Evolutionary conservation across 106 monocot genomes (phyloP).

Genomic region (Vanilla planifolia): DNA sequence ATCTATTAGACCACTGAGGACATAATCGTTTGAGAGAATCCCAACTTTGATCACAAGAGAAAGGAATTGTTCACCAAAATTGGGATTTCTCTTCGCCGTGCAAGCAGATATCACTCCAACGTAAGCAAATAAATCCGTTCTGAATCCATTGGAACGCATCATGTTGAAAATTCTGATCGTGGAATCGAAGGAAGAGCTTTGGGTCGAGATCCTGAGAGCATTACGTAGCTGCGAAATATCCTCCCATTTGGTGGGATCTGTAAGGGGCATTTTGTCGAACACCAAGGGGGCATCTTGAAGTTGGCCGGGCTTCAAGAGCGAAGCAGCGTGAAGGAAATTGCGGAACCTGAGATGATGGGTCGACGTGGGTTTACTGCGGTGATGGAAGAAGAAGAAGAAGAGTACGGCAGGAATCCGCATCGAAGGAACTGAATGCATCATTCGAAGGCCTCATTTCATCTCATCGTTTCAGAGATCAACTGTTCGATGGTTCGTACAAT

Average conservation of each 20-base stretch:
- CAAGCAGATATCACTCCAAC: slow-evolving; percentile 46
- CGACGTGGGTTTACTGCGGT: neutral
- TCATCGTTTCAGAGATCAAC: too few relatives aligned
- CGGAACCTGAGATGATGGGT: neutral
- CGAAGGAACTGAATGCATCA: neutral
- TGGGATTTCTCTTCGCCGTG: slow-evolving; percentile 5
- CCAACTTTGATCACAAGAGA: slow-evolving; percentile 50
- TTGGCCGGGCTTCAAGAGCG: neutral
- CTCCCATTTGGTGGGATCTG: slow-evolving; percentile 24
- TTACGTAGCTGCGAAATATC: slow-evolving; percentile 16
- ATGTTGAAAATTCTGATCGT: slow-evolving; percentile 18
- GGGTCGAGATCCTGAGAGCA: slow-evolving; percentile 17
- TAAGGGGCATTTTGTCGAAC: slow-evolving; percentile 40
- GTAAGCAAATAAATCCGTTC: slow-evolving; percentile 33
- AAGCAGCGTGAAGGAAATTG: neutral
- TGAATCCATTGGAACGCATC: slow-evolving; percentile 13
- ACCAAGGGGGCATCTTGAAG: slow-evolving; percentile 9
- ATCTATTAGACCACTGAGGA: slow-evolving; percentile 47
- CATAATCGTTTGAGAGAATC: slow-evolving; percentile 31
- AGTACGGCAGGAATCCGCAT: neutral
- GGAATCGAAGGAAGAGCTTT: slow-evolving; percentile 2
- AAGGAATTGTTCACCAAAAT: slow-evolving; percentile 29
- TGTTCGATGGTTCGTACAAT: too few relatives aligned
- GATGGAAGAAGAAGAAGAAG: neutral
- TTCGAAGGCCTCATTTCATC: slow-evolving; percentile 6